Percentiles rank a stretch among this genome's conserved stretches.
Evolutionary conservation across 257 asterid species (phyloP).

Genomic region (Ocimum tenuiflorum): DNA sequence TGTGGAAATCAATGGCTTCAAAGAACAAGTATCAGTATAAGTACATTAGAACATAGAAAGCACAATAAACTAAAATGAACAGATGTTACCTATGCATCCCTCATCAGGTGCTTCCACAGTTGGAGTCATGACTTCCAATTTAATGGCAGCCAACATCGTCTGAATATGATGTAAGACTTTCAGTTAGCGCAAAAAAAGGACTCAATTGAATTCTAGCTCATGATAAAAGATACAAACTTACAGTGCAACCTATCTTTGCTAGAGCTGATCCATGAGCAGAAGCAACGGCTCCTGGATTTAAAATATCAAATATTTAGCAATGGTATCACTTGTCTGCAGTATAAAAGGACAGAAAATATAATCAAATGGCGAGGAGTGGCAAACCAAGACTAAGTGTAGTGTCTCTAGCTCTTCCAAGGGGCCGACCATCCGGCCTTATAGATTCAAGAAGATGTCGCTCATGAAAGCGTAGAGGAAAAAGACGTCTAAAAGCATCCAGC

Average conservation of each 20-base stretch:
- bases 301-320: not conserved
- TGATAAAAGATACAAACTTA: slow-evolving; percentile 35
- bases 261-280: slow-evolving; percentile 93
- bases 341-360: not conserved
- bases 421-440: slow-evolving; percentile 76
- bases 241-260: slow-evolving; percentile 87
- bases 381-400: slow-evolving; percentile 72
- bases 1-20: slow-evolving; percentile 88
- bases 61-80: not conserved
- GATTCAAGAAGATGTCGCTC: slow-evolving; percentile 75
- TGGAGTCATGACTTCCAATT: slow-evolving; percentile 93
- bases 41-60: not conserved
- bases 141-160: slow-evolving; percentile 96
- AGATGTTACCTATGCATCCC: slow-evolving; percentile 70
- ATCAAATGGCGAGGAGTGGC: too few species aligned
- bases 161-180: slow-evolving; percentile 20
- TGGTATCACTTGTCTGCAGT: not conserved
- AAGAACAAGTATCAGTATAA: not conserved
- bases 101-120: slow-evolving; percentile 72
- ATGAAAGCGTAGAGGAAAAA: slow-evolving; percentile 74
- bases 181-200: slow-evolving; percentile 14
- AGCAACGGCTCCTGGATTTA: slow-evolving; percentile 66
- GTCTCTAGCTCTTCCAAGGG: slow-evolving; percentile 75
- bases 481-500: slow-evolving; percentile 76
- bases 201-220: not conserved